Conservation (phyloP, 768 basidiomycete genomes). For the Macrolepiota dolichaula region DNA sequence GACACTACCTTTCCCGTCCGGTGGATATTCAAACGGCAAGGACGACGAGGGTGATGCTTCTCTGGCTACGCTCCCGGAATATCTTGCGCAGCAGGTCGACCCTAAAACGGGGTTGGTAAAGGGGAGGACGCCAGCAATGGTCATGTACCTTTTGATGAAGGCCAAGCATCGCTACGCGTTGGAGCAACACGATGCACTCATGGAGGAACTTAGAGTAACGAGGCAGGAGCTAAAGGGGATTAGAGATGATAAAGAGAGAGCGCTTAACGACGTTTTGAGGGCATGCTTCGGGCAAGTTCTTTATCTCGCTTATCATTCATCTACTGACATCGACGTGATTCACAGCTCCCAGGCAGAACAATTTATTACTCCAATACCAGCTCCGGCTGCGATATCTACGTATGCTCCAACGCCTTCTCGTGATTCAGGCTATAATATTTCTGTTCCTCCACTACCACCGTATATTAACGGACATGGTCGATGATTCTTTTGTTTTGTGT, state of each 20-base stretch:
- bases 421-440: slow-evolving; percentile 3
- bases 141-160: slow-evolving; percentile 70
- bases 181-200: slow-evolving; percentile 62
- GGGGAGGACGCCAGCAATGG: slow-evolving; percentile 67
- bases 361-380: not conserved
- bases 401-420: not conserved
- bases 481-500: not conserved
- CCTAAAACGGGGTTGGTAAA: slow-evolving; percentile 59
- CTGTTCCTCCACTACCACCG: slow-evolving; percentile 1
- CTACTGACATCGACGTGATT: not conserved
- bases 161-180: slow-evolving; percentile 73
- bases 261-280: slow-evolving; percentile 44
- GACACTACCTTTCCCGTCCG: slow-evolving; percentile 5
- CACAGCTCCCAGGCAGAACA: slow-evolving; percentile 6
- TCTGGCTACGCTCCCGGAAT: slow-evolving; percentile 40
- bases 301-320: not conserved
- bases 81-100: slow-evolving; percentile 49
- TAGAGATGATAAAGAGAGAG: slow-evolving; percentile 57
- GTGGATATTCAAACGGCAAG: slow-evolving; percentile 8
- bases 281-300: slow-evolving; percentile 25
- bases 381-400: not conserved
- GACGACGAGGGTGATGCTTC: slow-evolving; percentile 38
- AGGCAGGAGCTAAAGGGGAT: slow-evolving; percentile 50
- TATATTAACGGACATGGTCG: slow-evolving; percentile 11
- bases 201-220: slow-evolving; percentile 59